phyloP scores from a whole-genome alignment of 2,329 filamentous ascomycete species.

The Aspergillus piperis region DNA sequence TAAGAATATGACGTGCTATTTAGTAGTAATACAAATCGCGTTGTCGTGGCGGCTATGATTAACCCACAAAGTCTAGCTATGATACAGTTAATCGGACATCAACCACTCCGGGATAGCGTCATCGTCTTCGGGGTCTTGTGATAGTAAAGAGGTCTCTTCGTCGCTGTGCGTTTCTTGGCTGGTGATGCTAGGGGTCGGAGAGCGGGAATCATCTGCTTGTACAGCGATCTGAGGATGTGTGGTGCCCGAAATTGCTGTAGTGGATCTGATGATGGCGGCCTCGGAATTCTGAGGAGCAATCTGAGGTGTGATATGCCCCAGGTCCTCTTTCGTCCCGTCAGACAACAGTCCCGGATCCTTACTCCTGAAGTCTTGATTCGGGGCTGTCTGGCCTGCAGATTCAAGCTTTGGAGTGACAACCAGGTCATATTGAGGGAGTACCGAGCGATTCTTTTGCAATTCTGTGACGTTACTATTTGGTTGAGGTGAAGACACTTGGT shows the following conservation, averaged over 20 bases:
- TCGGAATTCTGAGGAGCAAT: background rate
- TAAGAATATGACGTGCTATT: too few relatives aligned
- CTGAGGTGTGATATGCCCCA: background rate
- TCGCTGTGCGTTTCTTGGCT: constrained; percentile 34
- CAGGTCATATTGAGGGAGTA: constrained; percentile 29
- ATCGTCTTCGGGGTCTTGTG: constrained; percentile 66
- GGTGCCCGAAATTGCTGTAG: constrained; percentile 28
- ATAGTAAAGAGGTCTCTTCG: constrained; percentile 55
- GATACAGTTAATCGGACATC: constrained; percentile 35
- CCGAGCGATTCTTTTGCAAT: background rate
- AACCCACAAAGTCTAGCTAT: background rate
- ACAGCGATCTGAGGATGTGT: constrained; percentile 24
- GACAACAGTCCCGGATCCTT: background rate
- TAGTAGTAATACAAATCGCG: too few relatives aligned
- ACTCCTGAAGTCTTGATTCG: background rate
- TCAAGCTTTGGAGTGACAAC: constrained; percentile 32
- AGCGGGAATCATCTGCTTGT: constrained; percentile 10
- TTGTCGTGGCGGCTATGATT: too few relatives aligned
- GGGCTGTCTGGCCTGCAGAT: background rate
- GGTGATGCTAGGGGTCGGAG: constrained; percentile 15
- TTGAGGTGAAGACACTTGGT: background rate
- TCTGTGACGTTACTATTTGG: background rate
- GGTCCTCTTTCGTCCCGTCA: background rate
- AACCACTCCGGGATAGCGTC: constrained; percentile 68
- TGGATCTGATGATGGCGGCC: constrained; percentile 22